phyloP scores from a whole-genome alignment of 805 yeast species.

The Candida methanosorbosa region DNA sequence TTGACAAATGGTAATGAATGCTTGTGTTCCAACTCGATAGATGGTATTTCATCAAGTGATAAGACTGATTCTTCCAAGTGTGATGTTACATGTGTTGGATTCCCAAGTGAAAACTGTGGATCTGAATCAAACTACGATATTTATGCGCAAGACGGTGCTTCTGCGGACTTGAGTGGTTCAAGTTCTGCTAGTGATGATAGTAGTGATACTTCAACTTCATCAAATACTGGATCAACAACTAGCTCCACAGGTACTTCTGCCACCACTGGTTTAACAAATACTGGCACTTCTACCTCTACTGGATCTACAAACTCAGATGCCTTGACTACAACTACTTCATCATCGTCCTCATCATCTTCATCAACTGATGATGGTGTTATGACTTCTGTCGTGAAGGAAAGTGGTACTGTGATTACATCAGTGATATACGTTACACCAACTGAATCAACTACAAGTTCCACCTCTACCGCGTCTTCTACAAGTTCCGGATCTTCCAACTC shows the following conservation, averaged over 20 bases:
- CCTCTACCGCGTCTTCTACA: slow-evolving; percentile 8
- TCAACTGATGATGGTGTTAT: slow-evolving; percentile 7
- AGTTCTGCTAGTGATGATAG: slow-evolving; percentile 14
- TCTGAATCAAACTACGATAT: slow-evolving; percentile 50
- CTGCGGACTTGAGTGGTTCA: slow-evolving; percentile 16
- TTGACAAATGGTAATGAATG: slow-evolving; percentile 46
- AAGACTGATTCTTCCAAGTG: slow-evolving; percentile 29
- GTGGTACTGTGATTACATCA: slow-evolving; percentile 17
- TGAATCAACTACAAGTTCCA: slow-evolving; percentile 9
- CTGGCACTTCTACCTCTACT: slow-evolving; percentile 4
- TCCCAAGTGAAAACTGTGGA: slow-evolving; percentile 42
- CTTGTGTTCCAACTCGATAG: slow-evolving; percentile 50
- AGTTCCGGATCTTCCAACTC: slow-evolving; percentile 17
- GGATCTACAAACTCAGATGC: slow-evolving; percentile 9
- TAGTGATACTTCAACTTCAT: slow-evolving; percentile 5
- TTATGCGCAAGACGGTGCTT: slow-evolving; percentile 28
- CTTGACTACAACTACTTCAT: slow-evolving; percentile 5
- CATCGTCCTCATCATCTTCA: slow-evolving; percentile 6
- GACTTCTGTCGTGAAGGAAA: slow-evolving; percentile 11
- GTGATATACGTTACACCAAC: slow-evolving; percentile 20
- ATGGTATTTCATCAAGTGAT: slow-evolving; percentile 22
- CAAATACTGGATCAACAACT: background rate
- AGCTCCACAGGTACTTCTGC: slow-evolving; percentile 8
- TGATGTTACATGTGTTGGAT: slow-evolving; percentile 46
- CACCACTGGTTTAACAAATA: slow-evolving; percentile 6